A percentile compares a stretch with the other conserved stretches of the same genome.
Evolutionary conservation across 2,329 filamentous ascomycete genomes (phyloP).

Genomic region (Botrytis byssoidea): DNA sequence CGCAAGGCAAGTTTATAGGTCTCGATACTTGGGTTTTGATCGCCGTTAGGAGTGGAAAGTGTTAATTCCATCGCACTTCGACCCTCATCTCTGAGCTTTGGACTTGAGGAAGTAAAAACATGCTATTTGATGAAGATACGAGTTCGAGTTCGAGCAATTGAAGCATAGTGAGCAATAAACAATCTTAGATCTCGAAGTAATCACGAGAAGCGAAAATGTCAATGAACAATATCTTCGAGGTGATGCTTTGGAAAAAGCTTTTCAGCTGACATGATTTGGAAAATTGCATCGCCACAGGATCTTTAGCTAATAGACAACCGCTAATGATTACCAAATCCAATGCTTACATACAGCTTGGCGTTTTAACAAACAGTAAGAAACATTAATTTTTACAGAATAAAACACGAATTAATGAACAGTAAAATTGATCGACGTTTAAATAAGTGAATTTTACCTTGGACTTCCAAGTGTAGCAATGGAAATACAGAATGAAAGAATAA

Average conservation of each 20-base stretch:
- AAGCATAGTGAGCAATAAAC: background rate
- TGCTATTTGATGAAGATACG: background rate
- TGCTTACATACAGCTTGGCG: background rate
- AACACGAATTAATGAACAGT: background rate
- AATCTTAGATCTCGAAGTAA: background rate
- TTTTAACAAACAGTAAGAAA: background rate
- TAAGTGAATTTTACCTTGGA: background rate
- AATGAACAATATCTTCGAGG: background rate
- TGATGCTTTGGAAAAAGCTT: background rate
- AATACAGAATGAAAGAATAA: background rate
- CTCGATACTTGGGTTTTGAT: background rate
- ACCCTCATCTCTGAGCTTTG: background rate
- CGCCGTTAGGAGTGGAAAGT: background rate
- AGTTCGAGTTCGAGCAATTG: background rate
- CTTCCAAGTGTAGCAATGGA: background rate
- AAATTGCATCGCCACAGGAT: background rate
- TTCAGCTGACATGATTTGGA: background rate
- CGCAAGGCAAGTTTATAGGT: background rate
- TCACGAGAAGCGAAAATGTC: background rate
- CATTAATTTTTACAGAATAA: background rate
- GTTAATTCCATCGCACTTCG: background rate
- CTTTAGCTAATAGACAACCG: background rate
- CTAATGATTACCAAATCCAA: background rate
- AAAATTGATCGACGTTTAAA: background rate
- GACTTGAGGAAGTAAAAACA: background rate